Evolutionary conservation across 129 eudicot species (phyloP).

Genomic region (Tanacetum coccineum): DNA sequence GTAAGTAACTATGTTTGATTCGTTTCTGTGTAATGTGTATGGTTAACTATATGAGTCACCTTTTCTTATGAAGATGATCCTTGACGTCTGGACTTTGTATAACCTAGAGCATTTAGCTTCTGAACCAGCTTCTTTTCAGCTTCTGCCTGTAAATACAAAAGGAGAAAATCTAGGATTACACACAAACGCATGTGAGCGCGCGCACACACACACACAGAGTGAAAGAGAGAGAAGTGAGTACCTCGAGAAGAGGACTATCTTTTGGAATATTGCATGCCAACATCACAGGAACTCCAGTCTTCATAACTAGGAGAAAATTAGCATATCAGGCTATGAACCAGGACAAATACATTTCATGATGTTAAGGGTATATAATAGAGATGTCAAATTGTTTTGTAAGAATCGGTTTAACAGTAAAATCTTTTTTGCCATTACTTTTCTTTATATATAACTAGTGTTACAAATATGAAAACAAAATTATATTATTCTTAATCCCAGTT

Average conservation of each 20-base stretch:
- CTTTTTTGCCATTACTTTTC: no score
- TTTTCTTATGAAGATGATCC: conserved; percentile 6
- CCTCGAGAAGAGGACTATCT: conserved; percentile 85
- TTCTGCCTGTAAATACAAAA: conserved; percentile 41
- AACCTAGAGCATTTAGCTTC: conserved; percentile 74
- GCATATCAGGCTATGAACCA: conserved; percentile 20
- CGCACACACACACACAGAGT: background rate
- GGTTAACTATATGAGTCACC: background rate
- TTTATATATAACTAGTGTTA: no score
- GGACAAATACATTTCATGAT: background rate
- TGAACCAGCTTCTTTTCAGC: conserved; percentile 78
- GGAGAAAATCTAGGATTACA: background rate
- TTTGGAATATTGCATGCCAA: conserved; percentile 89
- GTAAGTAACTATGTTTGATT: background rate
- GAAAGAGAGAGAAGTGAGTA: conserved; percentile 28
- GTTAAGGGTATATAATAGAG: background rate
- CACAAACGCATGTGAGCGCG: background rate
- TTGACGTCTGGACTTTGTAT: conserved; percentile 48
- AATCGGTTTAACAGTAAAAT: no score
- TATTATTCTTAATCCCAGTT: background rate
- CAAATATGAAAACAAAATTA: no score
- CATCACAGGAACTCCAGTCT: conserved; percentile 71
- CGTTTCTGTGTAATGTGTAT: background rate
- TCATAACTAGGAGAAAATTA: conserved; percentile 42
- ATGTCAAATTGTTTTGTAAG: background rate